These are phyloP conservation scores for Oenanthe sinensis DNA, from an alignment of 129 eudicot genomes.

Conservation along the genomic window DNA sequence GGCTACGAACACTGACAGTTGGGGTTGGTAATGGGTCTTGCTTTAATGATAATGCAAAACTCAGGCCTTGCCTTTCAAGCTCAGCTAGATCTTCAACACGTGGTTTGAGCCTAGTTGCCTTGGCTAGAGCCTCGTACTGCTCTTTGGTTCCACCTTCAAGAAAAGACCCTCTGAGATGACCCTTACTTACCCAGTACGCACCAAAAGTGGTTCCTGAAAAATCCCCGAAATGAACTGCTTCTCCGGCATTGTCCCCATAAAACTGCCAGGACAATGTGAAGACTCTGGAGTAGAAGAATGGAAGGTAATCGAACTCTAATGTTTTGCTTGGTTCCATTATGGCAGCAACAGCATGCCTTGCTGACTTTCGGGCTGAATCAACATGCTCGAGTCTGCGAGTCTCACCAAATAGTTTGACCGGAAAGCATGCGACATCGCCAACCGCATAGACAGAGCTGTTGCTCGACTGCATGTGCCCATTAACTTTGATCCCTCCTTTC, in stretches of 20 bases:
- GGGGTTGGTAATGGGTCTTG: conserved; percentile 22
- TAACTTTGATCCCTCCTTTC: conserved; percentile 91
- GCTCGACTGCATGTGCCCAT: conserved; percentile 68
- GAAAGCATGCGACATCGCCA: conserved; percentile 92
- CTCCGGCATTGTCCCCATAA: conserved; percentile 80
- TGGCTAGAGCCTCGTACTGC: conserved; percentile 77
- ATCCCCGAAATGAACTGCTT: conserved; percentile 75
- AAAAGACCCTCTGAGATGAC: conserved; percentile 77
- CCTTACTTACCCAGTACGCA: conserved; percentile 83
- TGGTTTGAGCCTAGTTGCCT: conserved; percentile 62
- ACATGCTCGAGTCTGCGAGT: conserved; percentile 93
- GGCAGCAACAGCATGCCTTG: conserved; percentile 74
- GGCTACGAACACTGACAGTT: conserved; percentile 13
- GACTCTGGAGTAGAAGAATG: conserved; percentile 88
- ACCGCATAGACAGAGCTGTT: conserved; percentile 81
- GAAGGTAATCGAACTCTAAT: conserved; percentile 80
- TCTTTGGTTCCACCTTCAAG: conserved; percentile 97
- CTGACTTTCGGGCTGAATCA: conserved; percentile 83
- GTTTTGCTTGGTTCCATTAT: conserved; percentile 65
- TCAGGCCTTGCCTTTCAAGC: conserved; percentile 63
- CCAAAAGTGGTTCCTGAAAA: conserved; percentile 72
- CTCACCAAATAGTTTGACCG: conserved; percentile 67
- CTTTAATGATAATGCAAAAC: conserved; percentile 45
- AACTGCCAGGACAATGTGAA: conserved; percentile 95
- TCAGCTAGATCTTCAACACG: conserved; percentile 50